A percentile compares a stretch with the other conserved stretches of the same genome.
These are phyloP conservation scores for Cladophialophora immunda DNA, from an alignment of 2,329 filamentous ascomycete species.

Conservation along the genomic window DNA sequence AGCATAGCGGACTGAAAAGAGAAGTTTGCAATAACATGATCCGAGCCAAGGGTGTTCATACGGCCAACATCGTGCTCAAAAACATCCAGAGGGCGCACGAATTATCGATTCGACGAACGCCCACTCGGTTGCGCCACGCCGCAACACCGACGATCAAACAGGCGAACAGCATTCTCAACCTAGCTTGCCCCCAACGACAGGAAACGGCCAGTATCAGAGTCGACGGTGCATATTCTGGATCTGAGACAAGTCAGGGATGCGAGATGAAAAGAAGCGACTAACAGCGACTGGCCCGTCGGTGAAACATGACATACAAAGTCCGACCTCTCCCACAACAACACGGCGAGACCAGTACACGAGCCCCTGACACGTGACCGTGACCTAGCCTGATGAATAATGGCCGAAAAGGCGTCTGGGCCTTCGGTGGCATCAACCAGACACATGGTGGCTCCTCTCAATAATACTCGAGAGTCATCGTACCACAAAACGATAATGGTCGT, in stretches of 20 bases:
- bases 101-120: slow-evolving; percentile 4
- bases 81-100: slow-evolving; percentile 1
- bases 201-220: slow-evolving; percentile 9
- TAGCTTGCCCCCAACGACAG: neutral
- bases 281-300: slow-evolving; percentile 2
- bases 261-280: neutral
- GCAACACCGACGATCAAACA: slow-evolving; percentile 20
- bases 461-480: neutral
- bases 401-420: neutral
- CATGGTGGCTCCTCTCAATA: neutral
- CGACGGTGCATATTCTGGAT: neutral
- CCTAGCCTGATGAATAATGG: slow-evolving; percentile 3
- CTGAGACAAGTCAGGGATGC: slow-evolving; percentile 16
- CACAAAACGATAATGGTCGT: neutral
- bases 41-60: neutral
- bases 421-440: neutral
- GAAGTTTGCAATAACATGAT: neutral
- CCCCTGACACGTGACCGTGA: slow-evolving; percentile 11
- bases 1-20: neutral
- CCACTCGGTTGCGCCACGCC: neutral
- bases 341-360: neutral
- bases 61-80: neutral
- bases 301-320: slow-evolving; percentile 8
- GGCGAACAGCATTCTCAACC: neutral
- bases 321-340: neutral